Evolutionary conservation across 495 filamentous ascomycete genomes (phyloP), one percentile per base, ranked within the genome.

Genomic region (Hypoxylon rickii): DNA sequence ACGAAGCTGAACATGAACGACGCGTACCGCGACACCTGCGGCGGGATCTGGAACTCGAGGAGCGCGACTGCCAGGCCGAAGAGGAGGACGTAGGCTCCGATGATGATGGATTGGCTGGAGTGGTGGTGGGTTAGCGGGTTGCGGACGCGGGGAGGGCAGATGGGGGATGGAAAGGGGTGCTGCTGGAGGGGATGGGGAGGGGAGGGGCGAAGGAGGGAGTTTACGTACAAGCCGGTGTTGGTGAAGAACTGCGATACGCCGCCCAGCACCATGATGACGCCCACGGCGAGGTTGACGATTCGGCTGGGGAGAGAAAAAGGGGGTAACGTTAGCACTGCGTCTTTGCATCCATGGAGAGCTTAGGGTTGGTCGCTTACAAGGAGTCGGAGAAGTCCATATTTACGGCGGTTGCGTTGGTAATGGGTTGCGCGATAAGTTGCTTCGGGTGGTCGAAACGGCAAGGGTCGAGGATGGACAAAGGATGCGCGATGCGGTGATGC

Each of bases 1-100:
- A 97, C 70, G 82, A 99, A 97, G 38, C 87, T 92, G 81, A 97
- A 97, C 67, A 97, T 85, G 84, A 99, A 99, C 18, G 88, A 92
- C 13, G 92, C 94, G 80, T 97, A 97, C 70, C 89, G 85, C 52
- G 90, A 87, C 31, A 96, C 79, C 70, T 96, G 92, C 26, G 92
- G 89, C 3, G 95, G 95, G 60, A 96, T 91, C 73, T 96, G 92
- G 75, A 96, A 94, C 74, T 99, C 94, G 67, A 90, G 83, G 19
- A 89, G 72, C 8, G 72, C 79, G 49, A 82, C 86, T 13, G 74
- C 85, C 50, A 91, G 79, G 67, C 95, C 94, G 70, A 98, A 98
- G 52, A 96, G 55, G 13, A 96, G 87, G 49, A 95, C 84, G 71
- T 97, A 98, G 49, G 79, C 76, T 19, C 90, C 94, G 58, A 94